A percentile compares a stretch with the other conserved stretches of the same genome.
Evolutionary conservation across 2,329 filamentous ascomycete species (phyloP).

Genomic region (Blastomyces emzantsi): DNA sequence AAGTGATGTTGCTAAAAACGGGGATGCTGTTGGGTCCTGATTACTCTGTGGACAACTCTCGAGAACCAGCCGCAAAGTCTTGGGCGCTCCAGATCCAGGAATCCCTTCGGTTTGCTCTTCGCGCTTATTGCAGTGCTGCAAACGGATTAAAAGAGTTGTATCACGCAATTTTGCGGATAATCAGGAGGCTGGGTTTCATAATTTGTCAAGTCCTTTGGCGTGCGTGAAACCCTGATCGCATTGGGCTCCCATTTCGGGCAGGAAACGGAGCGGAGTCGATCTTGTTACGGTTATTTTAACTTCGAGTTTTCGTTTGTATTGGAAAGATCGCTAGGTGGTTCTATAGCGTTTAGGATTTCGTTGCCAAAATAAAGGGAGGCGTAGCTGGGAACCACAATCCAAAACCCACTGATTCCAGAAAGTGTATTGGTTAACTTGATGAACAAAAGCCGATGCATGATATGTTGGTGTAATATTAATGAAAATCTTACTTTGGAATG

Average conservation of each 20-base stretch:
- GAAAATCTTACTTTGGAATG: conserved; percentile 53
- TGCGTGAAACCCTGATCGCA: background rate
- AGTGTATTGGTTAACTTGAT: conserved; percentile 12
- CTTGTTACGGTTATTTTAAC: background rate
- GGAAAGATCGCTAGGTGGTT: conserved; percentile 21
- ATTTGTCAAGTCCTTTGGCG: background rate
- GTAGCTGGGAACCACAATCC: conserved; percentile 56
- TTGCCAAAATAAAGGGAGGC: conserved; percentile 51
- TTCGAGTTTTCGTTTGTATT: background rate
- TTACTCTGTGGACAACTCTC: background rate
- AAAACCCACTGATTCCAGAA: conserved; percentile 44
- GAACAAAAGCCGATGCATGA: conserved; percentile 4
- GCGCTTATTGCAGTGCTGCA: background rate
- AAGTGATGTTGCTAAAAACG: background rate
- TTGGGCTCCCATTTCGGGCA: no score
- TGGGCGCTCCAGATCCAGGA: background rate
- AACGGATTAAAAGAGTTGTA: background rate
- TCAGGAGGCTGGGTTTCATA: background rate
- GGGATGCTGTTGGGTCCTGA: background rate
- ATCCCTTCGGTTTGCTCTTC: background rate
- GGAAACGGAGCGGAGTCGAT: background rate
- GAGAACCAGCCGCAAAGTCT: background rate
- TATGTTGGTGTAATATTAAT: background rate
- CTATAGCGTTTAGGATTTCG: conserved; percentile 54
- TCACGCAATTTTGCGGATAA: background rate